phyloP scores from a whole-genome alignment of 441 rosid species.

The Manihot esculenta region DNA sequence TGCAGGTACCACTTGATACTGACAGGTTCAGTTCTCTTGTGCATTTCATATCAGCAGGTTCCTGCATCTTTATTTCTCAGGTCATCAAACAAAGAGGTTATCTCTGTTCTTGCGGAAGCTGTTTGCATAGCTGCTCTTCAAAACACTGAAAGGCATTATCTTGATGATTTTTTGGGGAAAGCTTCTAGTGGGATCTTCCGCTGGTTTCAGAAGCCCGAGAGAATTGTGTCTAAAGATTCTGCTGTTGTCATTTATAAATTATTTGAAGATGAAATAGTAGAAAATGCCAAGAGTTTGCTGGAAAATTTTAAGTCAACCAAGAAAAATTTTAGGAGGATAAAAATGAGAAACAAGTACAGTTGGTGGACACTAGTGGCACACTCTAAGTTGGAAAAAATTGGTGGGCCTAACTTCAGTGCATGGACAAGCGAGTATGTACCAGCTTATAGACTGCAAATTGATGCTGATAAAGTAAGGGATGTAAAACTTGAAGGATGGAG shows the following conservation, averaged over 20 bases:
- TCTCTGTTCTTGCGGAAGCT: conserved; percentile 76
- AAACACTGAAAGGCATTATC: conserved; percentile 54
- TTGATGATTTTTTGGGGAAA: conserved; percentile 39
- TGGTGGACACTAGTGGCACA: conserved; percentile 58
- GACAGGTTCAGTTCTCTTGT: conserved; percentile 61
- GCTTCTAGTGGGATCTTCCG: conserved; percentile 31
- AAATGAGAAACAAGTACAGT: conserved; percentile 32
- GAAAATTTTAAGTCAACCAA: conserved; percentile 47
- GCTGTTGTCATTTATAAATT: conserved; percentile 52
- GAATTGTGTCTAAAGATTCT: conserved; percentile 57
- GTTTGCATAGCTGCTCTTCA: conserved; percentile 61
- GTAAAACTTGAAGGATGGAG: conserved; percentile 81
- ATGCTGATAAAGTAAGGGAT: conserved; percentile 46
- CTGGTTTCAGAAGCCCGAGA: conserved; percentile 46
- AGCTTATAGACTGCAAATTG: conserved; percentile 65
- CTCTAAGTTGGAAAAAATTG: conserved; percentile 61
- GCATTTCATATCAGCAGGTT: conserved; percentile 71
- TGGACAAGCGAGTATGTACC: conserved; percentile 78
- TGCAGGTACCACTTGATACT: conserved; percentile 53
- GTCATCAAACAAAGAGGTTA: conserved; percentile 58
- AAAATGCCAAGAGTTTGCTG: conserved; percentile 49
- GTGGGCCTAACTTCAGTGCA: conserved; percentile 67
- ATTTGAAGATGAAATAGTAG: conserved; percentile 60
- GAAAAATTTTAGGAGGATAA: conserved; percentile 29
- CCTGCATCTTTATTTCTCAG: conserved; percentile 53